phyloP scores from a whole-genome alignment of 768 basidiomycete species.

The Chalciporus piperatus region DNA sequence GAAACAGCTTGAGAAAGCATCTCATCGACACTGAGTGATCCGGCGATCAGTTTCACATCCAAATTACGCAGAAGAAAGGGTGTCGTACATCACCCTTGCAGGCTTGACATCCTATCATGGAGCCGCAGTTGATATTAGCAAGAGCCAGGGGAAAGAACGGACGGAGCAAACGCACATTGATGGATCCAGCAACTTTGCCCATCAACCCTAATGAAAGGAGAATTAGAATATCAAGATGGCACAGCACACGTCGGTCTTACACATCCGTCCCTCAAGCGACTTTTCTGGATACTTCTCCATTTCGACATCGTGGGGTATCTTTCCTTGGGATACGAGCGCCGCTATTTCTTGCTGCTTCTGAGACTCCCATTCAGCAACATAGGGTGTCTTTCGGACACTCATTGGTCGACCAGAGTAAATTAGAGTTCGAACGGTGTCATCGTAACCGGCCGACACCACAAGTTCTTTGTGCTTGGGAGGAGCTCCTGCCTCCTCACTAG shows the following conservation, averaged over 20 bases:
- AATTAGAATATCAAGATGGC: conserved; percentile 2
- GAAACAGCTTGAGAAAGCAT: conserved; percentile 68
- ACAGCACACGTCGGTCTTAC: conserved; percentile 37
- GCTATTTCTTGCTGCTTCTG: conserved; percentile 58
- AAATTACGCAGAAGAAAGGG: not conserved
- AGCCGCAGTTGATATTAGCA: conserved; percentile 5
- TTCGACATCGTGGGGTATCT: conserved; percentile 75
- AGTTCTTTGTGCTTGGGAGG: conserved; percentile 70
- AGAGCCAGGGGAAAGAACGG: not conserved
- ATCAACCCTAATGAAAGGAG: conserved; percentile 54
- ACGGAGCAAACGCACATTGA: conserved; percentile 43
- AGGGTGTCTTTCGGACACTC: conserved; percentile 77
- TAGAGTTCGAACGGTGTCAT: conserved; percentile 68
- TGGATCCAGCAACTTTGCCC: conserved; percentile 74
- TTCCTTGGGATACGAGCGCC: conserved; percentile 56
- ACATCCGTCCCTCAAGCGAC: conserved; percentile 54
- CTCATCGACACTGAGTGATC: conserved; percentile 65
- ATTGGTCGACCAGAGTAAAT: conserved; percentile 80
- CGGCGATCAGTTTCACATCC: conserved; percentile 10
- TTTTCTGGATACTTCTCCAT: conserved; percentile 66
- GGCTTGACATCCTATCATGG: conserved; percentile 67
- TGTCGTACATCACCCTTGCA: conserved; percentile 76
- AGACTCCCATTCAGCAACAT: conserved; percentile 75
- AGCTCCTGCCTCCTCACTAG: conserved; percentile 77
- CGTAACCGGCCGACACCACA: conserved; percentile 67